Evolutionary conservation across 441 rosid species (phyloP), one percentile per base, ranked within the genome.

Genomic region (Dalechampia spathulata): DNA sequence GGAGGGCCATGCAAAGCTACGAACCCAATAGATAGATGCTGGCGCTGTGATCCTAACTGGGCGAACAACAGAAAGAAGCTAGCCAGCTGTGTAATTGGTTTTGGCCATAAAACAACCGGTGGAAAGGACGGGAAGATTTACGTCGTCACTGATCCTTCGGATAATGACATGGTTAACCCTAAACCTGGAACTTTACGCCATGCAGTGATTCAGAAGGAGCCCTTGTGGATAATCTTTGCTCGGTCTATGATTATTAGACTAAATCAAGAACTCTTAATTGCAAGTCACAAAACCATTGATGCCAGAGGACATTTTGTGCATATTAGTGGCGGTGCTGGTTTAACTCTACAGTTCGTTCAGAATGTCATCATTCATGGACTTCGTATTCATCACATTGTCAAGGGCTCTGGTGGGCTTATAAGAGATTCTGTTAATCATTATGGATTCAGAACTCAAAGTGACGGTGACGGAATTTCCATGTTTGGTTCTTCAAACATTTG

Each of bases 151-250:
- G 90, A 90, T 58, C 76, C 83, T 2, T 78, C 90, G 0, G 97
- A 90, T 48, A 60, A 82, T n/a, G 83, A 90, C 43, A 85, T 81
- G 9, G 83, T 78, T 37, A 63, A 46, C 16, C 97, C 97, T 7
- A 81, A 41, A 62, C 86, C 88, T n/a, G 97, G 97, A 46, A 90
- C 97, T 2, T 79, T 90, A 15, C 78, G 97, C 63, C 81, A 90
- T 14, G 97, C 90, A 6, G 97, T 90, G 72, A 86, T 86, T 57
- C 97, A 90, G 68, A 45, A 49, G 12, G 77, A 59, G 64, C 93
- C 97, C 2, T 61, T 90, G 63, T 90, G 97, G 97, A 90, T 90
- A 53, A 83, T 83, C 55, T 90, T 90, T 62, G 81, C 86, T 1
- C 42, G 66, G 12, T 75, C 72, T 67, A 90, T 90, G 97, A 76